phyloP scores from a whole-genome alignment of 1,284 basidiomycete species.

The Melanopsichium pennsylvanicum region DNA sequence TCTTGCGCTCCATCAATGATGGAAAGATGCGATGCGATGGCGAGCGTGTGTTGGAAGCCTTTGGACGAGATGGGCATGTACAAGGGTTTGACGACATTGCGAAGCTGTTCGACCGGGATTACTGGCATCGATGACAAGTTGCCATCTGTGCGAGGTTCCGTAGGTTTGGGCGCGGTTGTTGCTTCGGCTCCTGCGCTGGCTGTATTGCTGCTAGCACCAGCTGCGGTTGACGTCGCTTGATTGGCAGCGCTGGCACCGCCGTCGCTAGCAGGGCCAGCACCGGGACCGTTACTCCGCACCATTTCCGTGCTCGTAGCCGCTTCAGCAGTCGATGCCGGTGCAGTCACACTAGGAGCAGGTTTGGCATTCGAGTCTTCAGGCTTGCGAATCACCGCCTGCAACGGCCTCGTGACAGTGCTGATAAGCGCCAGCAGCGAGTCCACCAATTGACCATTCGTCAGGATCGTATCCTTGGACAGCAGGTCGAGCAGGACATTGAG shows the following conservation, averaged over 20 bases:
- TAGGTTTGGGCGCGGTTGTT: conserved; percentile 1
- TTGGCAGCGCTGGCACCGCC: too few relatives aligned
- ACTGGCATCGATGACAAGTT: conserved; percentile 15
- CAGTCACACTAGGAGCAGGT: neutral
- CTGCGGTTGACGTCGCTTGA: too few relatives aligned
- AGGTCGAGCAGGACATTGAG: conserved; percentile 58
- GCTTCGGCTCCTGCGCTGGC: neutral
- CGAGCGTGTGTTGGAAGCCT: conserved; percentile 64
- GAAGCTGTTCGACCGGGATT: conserved; percentile 55
- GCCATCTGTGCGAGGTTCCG: conserved; percentile 4
- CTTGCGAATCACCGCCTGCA: conserved; percentile 29
- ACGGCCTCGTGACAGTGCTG: conserved; percentile 59
- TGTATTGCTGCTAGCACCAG: neutral
- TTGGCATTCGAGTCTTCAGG: conserved; percentile 18
- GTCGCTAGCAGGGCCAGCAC: neutral
- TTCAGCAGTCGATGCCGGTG: conserved; percentile 5
- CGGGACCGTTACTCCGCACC: conserved; percentile 22
- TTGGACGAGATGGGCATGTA: conserved; percentile 58
- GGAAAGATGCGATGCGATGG: conserved; percentile 60
- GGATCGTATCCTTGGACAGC: conserved; percentile 58
- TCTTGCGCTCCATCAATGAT: conserved; percentile 54
- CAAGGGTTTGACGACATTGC: conserved; percentile 59
- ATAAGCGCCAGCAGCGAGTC: conserved; percentile 61
- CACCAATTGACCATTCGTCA: conserved; percentile 58
- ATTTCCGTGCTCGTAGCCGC: conserved; percentile 31